phyloP scores from a whole-genome alignment of 441 rosid species.

The Corymbia citriodora region DNA sequence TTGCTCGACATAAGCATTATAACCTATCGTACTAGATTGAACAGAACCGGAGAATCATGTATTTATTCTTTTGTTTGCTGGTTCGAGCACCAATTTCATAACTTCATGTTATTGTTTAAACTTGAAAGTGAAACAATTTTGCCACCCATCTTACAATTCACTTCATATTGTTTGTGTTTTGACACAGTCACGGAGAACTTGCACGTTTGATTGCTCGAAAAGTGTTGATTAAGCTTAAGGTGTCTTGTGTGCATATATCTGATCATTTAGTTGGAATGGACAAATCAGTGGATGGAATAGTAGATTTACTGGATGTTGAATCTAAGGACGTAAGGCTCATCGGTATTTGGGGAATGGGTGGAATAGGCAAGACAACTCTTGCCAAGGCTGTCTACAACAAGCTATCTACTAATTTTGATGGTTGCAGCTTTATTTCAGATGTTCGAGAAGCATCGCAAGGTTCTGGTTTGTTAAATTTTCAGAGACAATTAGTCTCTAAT shows the following conservation, averaged over 20 bases:
- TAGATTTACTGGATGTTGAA: not conserved
- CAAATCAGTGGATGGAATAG: not conserved
- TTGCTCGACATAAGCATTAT: too few species aligned
- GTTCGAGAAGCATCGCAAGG: not conserved
- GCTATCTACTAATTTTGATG: not conserved
- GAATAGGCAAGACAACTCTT: not conserved
- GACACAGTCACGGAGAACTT: not conserved
- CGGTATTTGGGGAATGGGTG: not conserved
- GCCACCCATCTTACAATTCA: too few species aligned
- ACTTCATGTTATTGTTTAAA: not conserved
- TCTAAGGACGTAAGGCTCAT: not conserved
- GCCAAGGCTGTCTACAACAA: not conserved
- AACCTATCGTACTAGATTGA: too few species aligned
- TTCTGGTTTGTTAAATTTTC: rapidly evolving
- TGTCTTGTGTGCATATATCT: not conserved
- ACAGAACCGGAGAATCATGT: not conserved
- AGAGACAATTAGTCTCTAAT: too few species aligned
- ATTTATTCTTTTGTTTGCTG: too few species aligned
- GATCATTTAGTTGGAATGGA: not conserved
- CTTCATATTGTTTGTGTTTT: rapidly evolving
- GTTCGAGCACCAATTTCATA: not conserved
- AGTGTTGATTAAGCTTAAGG: not conserved
- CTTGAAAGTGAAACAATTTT: too few species aligned
- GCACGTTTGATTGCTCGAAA: not conserved
- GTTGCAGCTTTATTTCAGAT: rapidly evolving